phyloP scores from a whole-genome alignment of 306 rosid species.

The Arachis stenosperma region DNA sequence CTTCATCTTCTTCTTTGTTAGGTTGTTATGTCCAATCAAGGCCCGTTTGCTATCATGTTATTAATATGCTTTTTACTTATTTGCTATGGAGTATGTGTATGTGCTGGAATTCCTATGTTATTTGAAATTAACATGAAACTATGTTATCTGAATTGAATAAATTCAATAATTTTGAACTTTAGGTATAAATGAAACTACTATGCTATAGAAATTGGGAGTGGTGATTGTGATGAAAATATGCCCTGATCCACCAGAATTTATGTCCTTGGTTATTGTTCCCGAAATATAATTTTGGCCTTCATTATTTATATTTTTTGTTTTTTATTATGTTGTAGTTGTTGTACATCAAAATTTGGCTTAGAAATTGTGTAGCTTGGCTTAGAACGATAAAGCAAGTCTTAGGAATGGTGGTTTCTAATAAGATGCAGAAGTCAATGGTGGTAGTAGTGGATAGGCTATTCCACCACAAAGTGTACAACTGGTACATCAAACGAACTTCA shows the following conservation, averaged over 20 bases:
- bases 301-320: slow-evolving; percentile 1
- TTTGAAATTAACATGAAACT: not conserved
- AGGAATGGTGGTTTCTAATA: slow-evolving; percentile 64
- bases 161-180: not conserved
- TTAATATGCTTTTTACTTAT: too few species aligned
- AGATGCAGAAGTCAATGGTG: slow-evolving; percentile 64
- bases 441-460: slow-evolving; percentile 86
- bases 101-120: too few species aligned
- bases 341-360: too few species aligned
- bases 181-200: too few species aligned
- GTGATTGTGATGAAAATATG: not conserved
- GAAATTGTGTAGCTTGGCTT: not conserved
- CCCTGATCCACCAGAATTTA: not conserved
- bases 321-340: not conserved
- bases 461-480: slow-evolving; percentile 69
- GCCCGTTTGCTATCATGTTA: not conserved
- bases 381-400: slow-evolving; percentile 82
- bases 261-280: not conserved
- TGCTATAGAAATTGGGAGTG: not conserved
- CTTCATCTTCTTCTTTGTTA: not conserved
- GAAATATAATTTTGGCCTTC: not conserved
- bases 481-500: slow-evolving; percentile 83
- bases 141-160: not conserved
- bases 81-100: not conserved
- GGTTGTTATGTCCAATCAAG: not conserved